Conservation (phyloP, 495 filamentous ascomycete genomes). For the Neurospora sp. region DNA sequence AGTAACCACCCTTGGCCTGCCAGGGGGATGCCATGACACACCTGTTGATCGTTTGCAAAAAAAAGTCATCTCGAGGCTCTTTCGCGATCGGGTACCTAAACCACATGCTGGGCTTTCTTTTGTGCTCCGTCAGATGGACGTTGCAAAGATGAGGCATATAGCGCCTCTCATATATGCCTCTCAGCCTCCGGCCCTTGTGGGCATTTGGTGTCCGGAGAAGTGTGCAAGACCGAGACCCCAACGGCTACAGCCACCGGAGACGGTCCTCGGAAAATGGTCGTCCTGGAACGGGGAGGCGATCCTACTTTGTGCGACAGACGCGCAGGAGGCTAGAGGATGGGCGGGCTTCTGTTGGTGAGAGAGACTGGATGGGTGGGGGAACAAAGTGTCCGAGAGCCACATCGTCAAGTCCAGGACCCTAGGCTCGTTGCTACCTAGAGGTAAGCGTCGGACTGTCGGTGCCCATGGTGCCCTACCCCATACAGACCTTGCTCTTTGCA, state of each 20-base stretch:
- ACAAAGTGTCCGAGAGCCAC: neutral
- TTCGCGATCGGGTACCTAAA: neutral
- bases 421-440: neutral
- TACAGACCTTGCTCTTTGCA: neutral
- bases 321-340: constrained; percentile 10
- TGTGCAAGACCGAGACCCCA: neutral
- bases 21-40: neutral
- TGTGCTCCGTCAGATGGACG: neutral
- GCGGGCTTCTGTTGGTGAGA: neutral
- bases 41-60: neutral
- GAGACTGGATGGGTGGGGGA: neutral
- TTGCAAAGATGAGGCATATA: neutral
- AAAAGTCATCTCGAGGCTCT: neutral
- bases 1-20: neutral
- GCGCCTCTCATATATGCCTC: neutral
- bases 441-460: neutral
- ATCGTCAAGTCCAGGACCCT: neutral
- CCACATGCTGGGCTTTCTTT: neutral
- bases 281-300: neutral
- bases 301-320: constrained; percentile 4
- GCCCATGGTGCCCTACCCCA: neutral
- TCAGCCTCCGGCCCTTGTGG: neutral
- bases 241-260: neutral
- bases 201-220: neutral
- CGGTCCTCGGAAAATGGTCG: neutral